Base-by-base conservation (phyloP, 2,329 filamentous ascomycete species). In the Tolypocladium tundrense region DNA sequence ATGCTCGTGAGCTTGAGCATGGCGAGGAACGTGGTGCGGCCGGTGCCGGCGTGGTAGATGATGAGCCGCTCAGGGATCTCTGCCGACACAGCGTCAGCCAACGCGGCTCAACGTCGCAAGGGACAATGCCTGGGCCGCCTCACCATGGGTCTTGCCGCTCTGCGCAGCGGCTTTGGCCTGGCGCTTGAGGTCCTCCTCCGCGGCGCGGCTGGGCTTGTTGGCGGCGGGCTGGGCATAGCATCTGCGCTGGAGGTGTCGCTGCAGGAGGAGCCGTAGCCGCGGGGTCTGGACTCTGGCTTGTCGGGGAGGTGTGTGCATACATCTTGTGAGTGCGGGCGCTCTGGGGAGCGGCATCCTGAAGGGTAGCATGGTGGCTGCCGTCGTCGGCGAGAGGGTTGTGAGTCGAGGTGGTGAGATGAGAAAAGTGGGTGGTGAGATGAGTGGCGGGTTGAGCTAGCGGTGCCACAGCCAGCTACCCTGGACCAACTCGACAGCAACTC, bases 31-130 rank as follows among this genome's bases (percentile, higher is more conserved):
- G 85, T 82, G 37, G 82, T 87, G 59, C 83, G 80, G 10, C 79
- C 79, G 0, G 83, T 87, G 56, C 90, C 88, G 56, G 85, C 85
- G 72, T 91, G 88, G 71, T 90, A 95, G 61, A 95, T 81, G 63
- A 91, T 79, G 35, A 92, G 68, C 16, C 75, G 75, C 61, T 83
- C 78, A 0, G 84, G 83, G 59, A 80, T 80, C 40, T 72, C 79
- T 83, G 27, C 14, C 9, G n/a, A 24, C 21, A 2, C 37, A 21
- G 0, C 1, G 1, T 55, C 2, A 24, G 24, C 13, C 13, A 1
- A n/a, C 31, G 48, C 48, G 6, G 48, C 9, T 11, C 31, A 19
- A 2, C 4, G 4, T 51, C 31, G 31, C 27, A n/a, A 35, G 11
- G 45, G 7, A 19, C 27, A 14, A 4, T 2, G 14, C 1, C 2